These are phyloP conservation scores for Casuarina equisetifolia DNA, from an alignment of 306 rosid genomes.

Conservation along the genomic window DNA sequence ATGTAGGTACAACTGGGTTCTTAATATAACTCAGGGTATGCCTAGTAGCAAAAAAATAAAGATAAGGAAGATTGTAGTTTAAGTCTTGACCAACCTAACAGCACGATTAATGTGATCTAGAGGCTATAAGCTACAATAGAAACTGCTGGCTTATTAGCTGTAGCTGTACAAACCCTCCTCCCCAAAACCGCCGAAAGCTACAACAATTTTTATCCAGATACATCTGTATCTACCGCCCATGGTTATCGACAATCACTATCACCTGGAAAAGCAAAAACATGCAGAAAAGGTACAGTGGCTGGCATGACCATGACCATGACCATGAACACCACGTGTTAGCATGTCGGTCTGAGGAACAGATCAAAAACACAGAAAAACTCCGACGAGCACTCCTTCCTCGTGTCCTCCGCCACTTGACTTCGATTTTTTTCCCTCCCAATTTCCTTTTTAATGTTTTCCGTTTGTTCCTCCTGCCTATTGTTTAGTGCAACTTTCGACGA, in stretches of 20 bases:
- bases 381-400: neutral
- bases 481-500: neutral
- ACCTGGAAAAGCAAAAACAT: neutral
- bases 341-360: neutral
- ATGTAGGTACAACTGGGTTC: too few species aligned
- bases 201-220: neutral
- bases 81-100: neutral
- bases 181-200: conserved; percentile 9
- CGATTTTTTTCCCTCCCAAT: neutral
- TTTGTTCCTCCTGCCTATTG: neutral
- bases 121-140: neutral
- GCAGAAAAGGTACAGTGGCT: neutral
- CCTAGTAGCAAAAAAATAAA: neutral
- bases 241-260: neutral
- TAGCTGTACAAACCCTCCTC: neutral
- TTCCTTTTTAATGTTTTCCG: neutral
- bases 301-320: neutral
- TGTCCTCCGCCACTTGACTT: neutral
- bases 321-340: neutral
- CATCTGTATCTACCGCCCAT: conserved; percentile 7
- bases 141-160: neutral
- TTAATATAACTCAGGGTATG: too few species aligned
- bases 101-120: neutral
- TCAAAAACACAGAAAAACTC: neutral
- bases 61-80: neutral